These are phyloP conservation scores for Tulasnella sp. DNA, from an alignment of 768 basidiomycete genomes.

Conservation along the genomic window DNA sequence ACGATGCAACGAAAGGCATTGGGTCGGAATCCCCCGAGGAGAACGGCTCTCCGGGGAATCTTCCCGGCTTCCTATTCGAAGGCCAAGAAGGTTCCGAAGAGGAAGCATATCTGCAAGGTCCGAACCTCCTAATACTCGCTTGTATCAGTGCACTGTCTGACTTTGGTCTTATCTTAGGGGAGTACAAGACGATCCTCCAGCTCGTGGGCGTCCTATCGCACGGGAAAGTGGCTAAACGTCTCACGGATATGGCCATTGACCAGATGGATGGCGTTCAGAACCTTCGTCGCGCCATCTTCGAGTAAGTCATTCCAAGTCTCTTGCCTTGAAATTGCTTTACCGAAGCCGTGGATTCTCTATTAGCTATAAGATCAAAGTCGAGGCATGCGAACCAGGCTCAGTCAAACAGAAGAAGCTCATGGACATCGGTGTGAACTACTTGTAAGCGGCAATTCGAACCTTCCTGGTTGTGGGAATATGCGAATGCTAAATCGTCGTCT, in stretches of 20 bases:
- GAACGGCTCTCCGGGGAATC: neutral
- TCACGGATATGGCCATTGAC: slow-evolving; percentile 89
- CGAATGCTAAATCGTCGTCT: neutral
- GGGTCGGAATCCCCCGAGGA: slow-evolving; percentile 34
- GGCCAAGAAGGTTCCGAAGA: slow-evolving; percentile 84
- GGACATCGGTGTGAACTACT: slow-evolving; percentile 82
- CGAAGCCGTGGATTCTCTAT: neutral
- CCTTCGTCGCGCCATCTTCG: slow-evolving; percentile 90
- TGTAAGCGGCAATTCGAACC: slow-evolving; percentile 55
- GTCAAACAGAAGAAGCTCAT: slow-evolving; percentile 75
- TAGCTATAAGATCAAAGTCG: slow-evolving; percentile 90
- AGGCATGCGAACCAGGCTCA: slow-evolving; percentile 78
- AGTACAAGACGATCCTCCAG: slow-evolving; percentile 95
- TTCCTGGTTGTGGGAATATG: neutral
- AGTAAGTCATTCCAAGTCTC: slow-evolving; percentile 56
- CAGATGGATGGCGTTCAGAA: slow-evolving; percentile 94
- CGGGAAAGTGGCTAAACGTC: slow-evolving; percentile 88
- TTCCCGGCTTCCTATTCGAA: slow-evolving; percentile 49
- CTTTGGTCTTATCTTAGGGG: slow-evolving; percentile 57
- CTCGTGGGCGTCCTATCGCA: slow-evolving; percentile 89
- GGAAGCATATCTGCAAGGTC: slow-evolving; percentile 85
- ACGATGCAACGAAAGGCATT: slow-evolving; percentile 32
- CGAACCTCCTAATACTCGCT: slow-evolving; percentile 28
- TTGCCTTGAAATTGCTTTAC: neutral
- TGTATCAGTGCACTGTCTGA: neutral